A percentile compares a stretch with the other conserved stretches of the same genome.
These are phyloP conservation scores for Sphagnurus paluster DNA, from an alignment of 1,284 basidiomycete genomes.

Conservation along the genomic window DNA sequence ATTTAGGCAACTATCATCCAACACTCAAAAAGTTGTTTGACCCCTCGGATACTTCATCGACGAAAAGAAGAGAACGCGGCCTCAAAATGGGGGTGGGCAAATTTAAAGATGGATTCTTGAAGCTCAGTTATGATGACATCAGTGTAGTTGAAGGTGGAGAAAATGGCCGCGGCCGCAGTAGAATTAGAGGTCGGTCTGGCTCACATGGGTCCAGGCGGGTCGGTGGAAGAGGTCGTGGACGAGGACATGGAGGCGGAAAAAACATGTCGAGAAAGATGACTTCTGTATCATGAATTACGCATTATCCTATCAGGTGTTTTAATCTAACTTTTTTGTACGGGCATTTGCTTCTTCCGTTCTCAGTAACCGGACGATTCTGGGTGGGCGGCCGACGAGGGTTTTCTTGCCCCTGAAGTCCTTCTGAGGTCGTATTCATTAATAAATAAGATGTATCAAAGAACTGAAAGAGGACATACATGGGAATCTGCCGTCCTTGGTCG, in stretches of 20 bases:
- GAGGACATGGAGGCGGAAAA: constrained; percentile 1
- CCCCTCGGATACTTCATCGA: constrained; percentile 31
- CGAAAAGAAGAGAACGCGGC: constrained; percentile 58
- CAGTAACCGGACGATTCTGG: neutral
- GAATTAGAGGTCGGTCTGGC: constrained; percentile 19
- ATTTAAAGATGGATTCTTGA: constrained; percentile 66
- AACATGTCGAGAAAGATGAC: neutral
- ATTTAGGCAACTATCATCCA: constrained; percentile 79
- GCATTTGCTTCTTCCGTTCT: neutral
- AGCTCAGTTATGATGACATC: constrained; percentile 63
- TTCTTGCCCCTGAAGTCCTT: neutral
- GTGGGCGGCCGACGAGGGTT: neutral
- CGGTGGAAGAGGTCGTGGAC: constrained; percentile 6
- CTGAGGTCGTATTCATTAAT: constrained; percentile 1
- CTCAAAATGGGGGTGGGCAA: constrained; percentile 77
- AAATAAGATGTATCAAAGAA: neutral
- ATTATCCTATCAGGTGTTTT: too few relatives aligned
- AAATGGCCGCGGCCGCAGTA: constrained; percentile 21
- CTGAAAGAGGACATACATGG: constrained; percentile 30
- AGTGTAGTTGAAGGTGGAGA: constrained; percentile 19
- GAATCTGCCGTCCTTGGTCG: constrained; percentile 39
- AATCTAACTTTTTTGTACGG: too few relatives aligned
- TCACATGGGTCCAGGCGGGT: constrained; percentile 5
- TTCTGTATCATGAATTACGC: neutral
- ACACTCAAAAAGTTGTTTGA: constrained; percentile 68